Base-by-base conservation (phyloP, 2,329 filamentous ascomycete species). In the Beauveria brongniartii region DNA sequence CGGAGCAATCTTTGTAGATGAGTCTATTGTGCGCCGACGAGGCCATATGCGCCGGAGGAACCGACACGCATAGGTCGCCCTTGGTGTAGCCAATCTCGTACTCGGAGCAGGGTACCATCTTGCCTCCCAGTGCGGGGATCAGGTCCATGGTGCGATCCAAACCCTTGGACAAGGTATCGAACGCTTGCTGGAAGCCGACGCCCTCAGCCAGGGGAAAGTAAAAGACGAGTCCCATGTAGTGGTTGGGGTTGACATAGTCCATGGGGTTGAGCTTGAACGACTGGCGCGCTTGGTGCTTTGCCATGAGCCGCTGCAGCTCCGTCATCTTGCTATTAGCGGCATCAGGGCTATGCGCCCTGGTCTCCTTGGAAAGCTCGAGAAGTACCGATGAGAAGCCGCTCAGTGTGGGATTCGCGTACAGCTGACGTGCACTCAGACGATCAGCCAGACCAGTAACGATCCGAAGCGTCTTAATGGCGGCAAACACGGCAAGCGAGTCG, bases 81-180 rank as follows among this genome's bases (percentile, higher is more conserved):
- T 65, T 64, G 5, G 43, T 64, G 51, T 67, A 67, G 8, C 66
- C 67, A 34, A 69, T 65, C 40, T 70, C 67, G 3, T 69, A 65
- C 44, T 66, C 66, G 0, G 68, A 68, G 18, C 62, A 62, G 40
- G 62, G 46, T 63, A 74, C 74, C 54, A 77, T 66, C 41, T 69
- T 71, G n/a, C 74, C 74, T 0, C 67, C 66, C 0, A 77, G 69
- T 18, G 67, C 72, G 5, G 74, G 73, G 14, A 76, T 72, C 57
- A 75, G 61, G 1, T 72, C 65, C 3, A 76, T 65, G 3, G 72
- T 71, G 24, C 69, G 69, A 16, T 65, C 65, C 5, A 76, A 69
- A 2, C 74, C 74, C 3, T 66, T 62, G 53, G 73, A 72, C 6
- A 76, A 60, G 16, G 67, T 68, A 0, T 55, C 58, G 51, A 75